Conservation (phyloP, 192 early-diverging fungal species). For the Umbelopsis sp. region DNA sequence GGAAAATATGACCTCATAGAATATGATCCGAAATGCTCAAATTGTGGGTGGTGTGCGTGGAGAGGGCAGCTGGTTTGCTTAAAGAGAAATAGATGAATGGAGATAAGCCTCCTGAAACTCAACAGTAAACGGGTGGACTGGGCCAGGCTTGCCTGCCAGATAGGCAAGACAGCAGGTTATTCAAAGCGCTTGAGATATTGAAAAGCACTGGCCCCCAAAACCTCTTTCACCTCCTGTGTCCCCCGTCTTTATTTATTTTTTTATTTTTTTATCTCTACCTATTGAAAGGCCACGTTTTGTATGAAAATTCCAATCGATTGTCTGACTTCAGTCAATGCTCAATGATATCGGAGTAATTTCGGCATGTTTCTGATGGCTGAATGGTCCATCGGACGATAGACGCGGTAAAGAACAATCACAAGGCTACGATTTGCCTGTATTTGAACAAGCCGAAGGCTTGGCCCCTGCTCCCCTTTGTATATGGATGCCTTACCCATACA, state of each 20-base stretch:
- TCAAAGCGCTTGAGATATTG: neutral
- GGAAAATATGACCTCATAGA: constrained; percentile 11
- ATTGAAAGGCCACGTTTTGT: constrained; percentile 15
- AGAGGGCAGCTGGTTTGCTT: neutral
- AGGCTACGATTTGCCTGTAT: neutral
- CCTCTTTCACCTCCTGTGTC: neutral
- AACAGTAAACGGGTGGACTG: no score
- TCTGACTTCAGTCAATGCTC: neutral
- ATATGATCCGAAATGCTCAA: constrained; percentile 16
- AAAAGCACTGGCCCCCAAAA: constrained; percentile 19
- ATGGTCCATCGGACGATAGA: neutral
- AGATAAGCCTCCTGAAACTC: constrained; percentile 17
- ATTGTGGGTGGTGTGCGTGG: neutral
- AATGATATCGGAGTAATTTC: constrained; percentile 1
- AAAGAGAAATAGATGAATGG: neutral
- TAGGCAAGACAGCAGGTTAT: no score
- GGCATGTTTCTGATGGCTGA: neutral
- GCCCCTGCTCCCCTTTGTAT: constrained; percentile 2
- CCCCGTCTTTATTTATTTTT: neutral
- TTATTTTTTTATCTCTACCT: neutral
- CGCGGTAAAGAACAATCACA: neutral
- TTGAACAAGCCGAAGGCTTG: constrained; percentile 11
- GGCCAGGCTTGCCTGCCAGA: no score
- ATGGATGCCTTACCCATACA: neutral
- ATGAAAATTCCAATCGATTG: constrained; percentile 8